Conservation (phyloP, 2,329 filamentous ascomycete genomes). For the Neurospora crassa region DNA sequence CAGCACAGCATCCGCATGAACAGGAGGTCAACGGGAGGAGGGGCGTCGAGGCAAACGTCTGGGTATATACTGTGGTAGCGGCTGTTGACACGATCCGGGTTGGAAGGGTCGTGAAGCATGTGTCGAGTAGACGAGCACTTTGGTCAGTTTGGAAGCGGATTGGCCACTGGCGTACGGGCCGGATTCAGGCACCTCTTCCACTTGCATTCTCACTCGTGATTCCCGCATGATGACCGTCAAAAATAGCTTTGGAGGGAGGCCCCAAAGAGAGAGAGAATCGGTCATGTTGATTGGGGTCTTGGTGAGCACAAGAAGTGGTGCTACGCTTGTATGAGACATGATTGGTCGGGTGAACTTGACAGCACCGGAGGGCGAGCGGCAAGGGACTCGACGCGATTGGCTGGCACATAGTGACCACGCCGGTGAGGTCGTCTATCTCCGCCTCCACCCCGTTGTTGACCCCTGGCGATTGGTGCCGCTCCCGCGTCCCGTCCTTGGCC, state of each 20-base stretch:
- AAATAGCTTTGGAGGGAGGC: constrained; percentile 2
- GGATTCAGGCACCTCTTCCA: constrained; percentile 25
- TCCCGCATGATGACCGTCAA: constrained; percentile 24
- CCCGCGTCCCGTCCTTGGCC: not conserved
- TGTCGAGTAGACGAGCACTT: constrained; percentile 25
- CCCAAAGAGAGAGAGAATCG: constrained; percentile 12
- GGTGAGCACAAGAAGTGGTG: constrained; percentile 19
- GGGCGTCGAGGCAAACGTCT: constrained; percentile 33
- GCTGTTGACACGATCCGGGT: constrained; percentile 33
- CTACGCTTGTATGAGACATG: constrained; percentile 21
- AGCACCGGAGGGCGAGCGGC: constrained; percentile 23
- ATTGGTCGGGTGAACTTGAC: constrained; percentile 30
- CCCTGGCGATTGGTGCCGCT: not conserved
- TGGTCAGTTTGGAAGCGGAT: constrained; percentile 22
- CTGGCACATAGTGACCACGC: constrained; percentile 4
- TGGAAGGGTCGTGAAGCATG: constrained; percentile 25
- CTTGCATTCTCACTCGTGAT: constrained; percentile 31
- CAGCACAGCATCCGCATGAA: constrained; percentile 30
- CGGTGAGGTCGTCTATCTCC: not conserved
- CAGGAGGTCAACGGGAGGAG: constrained; percentile 23
- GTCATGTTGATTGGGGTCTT: constrained; percentile 12
- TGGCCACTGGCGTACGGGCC: constrained; percentile 27
- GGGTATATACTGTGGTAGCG: constrained; percentile 42
- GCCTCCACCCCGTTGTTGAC: not conserved
- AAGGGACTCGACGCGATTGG: constrained; percentile 22